Evolutionary conservation across 805 yeast genomes (phyloP), one percentile per base, ranked within the genome.

Genomic region (Ogataea wickerhamii): DNA sequence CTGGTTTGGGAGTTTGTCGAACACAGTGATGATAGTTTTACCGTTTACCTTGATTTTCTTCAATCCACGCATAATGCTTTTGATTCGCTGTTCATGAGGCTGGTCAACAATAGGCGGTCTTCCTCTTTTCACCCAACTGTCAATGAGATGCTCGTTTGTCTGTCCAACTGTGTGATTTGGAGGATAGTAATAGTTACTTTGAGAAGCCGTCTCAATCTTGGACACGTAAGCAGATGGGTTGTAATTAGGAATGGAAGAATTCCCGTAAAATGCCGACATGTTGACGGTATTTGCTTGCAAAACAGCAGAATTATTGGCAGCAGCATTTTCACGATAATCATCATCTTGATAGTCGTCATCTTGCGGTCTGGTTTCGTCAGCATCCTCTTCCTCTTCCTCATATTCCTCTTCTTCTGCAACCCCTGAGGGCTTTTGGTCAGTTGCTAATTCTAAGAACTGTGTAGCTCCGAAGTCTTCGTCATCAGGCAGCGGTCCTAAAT

Each of bases 21-120:
- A 88, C 47, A 75, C 74, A 4, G 64, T 57, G 30, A 58, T 57
- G 28, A 59, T 53, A 4, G 64, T 59, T 13, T 68, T 55, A n/a
- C 80, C 74, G 29, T 85, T 63, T 24, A 73, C 66, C 31, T 76
- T 73, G 42, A 83, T 80, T 55, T 85, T 85, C 54, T 88, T 85
- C 55, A 93, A 68, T 34, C 77, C 80, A 58, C 94, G 78, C 69
- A 93, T 65, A 26, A 93, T 80, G 48, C 87, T 80, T 60, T 91
- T 89, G 62, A 91, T 88, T 46, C 97, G 72, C 55, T 87, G 87
- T 62, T 93, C 97, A 60, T 83, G 89, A 5, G 95, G 95, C 56
- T 80, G 82, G 59, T 86, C 95, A 34, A 87, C 87, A 40, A 87
- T 82, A 2, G 96, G 95, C 4, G 96, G 96, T 51, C 95, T 73